Percentiles rank a stretch among this genome's conserved stretches.
Evolutionary conservation across 352 stramenopile genomes (phyloP).

Genomic region (Pythium dissimile): DNA sequence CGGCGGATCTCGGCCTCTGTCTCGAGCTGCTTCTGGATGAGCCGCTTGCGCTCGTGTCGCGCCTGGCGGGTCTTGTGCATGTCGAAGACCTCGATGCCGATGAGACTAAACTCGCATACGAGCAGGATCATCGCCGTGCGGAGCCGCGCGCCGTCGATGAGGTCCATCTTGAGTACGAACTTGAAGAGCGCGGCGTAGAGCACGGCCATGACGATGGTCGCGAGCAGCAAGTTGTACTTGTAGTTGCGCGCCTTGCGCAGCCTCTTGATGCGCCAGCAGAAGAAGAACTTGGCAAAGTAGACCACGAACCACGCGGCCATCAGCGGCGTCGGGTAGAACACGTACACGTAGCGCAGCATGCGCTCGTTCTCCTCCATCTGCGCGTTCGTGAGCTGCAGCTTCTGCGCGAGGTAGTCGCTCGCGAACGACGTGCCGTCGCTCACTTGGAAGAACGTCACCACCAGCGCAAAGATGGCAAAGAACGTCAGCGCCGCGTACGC

Average conservation of each 20-base stretch:
- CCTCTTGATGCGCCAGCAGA: slow-evolving; percentile 70
- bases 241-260: slow-evolving; percentile 76
- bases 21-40: slow-evolving; percentile 45
- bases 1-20: slow-evolving; percentile 15
- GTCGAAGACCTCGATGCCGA: slow-evolving; percentile 72
- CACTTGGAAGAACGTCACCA: slow-evolving; percentile 72
- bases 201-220: slow-evolving; percentile 44
- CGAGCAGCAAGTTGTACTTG: slow-evolving; percentile 79
- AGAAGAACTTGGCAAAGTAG: slow-evolving; percentile 82
- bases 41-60: slow-evolving; percentile 51
- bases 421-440: slow-evolving; percentile 50
- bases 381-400: slow-evolving; percentile 45
- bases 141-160: slow-evolving; percentile 56
- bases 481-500: slow-evolving; percentile 69
- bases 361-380: slow-evolving; percentile 72
- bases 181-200: slow-evolving; percentile 58
- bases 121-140: slow-evolving; percentile 56
- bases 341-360: slow-evolving; percentile 70
- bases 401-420: slow-evolving; percentile 37
- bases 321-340: slow-evolving; percentile 69
- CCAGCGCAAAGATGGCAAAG: slow-evolving; percentile 74
- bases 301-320: slow-evolving; percentile 68
- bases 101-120: slow-evolving; percentile 61
- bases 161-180: slow-evolving; percentile 52
- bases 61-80: slow-evolving; percentile 55